Conservation (phyloP, 768 basidiomycete genomes). For the Mycena venus region DNA sequence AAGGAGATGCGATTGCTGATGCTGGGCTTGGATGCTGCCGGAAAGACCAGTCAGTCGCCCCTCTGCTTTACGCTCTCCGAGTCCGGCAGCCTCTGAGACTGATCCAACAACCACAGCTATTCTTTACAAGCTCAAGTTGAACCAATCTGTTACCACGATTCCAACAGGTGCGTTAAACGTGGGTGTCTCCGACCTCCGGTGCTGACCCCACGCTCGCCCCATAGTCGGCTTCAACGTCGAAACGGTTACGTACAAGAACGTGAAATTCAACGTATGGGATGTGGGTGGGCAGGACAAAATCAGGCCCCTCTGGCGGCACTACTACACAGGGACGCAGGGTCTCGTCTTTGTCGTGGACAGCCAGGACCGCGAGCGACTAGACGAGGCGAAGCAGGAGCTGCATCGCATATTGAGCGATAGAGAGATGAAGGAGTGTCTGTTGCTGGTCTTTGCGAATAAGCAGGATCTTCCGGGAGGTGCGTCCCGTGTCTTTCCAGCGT, state of each 20-base stretch:
- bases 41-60: slow-evolving; percentile 92
- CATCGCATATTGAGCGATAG: slow-evolving; percentile 96
- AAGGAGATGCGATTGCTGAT: slow-evolving; percentile 99
- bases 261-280: slow-evolving; percentile 96
- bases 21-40: slow-evolving; percentile 97
- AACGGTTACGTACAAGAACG: slow-evolving; percentile 99
- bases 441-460: slow-evolving; percentile 99
- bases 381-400: slow-evolving; percentile 96
- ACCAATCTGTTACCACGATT: slow-evolving; percentile 98
- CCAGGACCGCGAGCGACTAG: slow-evolving; percentile 94
- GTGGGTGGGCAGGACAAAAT: slow-evolving; percentile 99
- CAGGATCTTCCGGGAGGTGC: slow-evolving; percentile 97
- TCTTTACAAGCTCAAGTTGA: slow-evolving; percentile 98
- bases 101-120: slow-evolving; percentile 74
- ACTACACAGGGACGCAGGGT: slow-evolving; percentile 99
- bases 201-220: slow-evolving; percentile 2
- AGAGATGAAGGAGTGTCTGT: slow-evolving; percentile 97
- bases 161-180: slow-evolving; percentile 80
- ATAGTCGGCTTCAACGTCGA: slow-evolving; percentile 98
- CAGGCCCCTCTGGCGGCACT: slow-evolving; percentile 97
- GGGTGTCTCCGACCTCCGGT: neutral
- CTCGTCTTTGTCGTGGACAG: slow-evolving; percentile 99
- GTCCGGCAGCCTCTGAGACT: slow-evolving; percentile 5
- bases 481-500: slow-evolving; percentile 40
- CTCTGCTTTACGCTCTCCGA: neutral